Base-by-base conservation (phyloP, 202 grass and related monocot genomes). In the Miscanthus sacchariflorus region DNA sequence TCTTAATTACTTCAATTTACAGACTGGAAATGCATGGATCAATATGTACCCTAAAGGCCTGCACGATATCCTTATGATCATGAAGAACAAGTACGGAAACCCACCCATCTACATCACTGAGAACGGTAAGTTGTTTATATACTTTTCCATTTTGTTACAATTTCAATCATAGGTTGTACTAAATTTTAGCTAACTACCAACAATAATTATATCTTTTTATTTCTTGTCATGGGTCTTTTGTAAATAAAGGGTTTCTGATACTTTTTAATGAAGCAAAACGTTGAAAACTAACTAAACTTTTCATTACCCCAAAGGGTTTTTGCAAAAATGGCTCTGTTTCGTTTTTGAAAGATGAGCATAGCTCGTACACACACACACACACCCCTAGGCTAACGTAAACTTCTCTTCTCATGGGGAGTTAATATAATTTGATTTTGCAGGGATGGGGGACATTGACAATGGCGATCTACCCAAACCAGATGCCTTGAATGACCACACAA, bases 81-180 rank as follows among this genome's bases (percentile, higher is more conserved):
- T 89, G 14, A 89, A 44, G 74, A 39, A 89, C 2, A 85, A 27
- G 80, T 89, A 89, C 3, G 72, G 81, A 7, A 89, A 89, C 38
- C 81, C 82, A 63, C 77, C 87, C 0, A 5, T 89, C 12, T 85
- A 73, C 58, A 89, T 89, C 14, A 89, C 87, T 1, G 87, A 89
- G 65, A 89, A 89, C 7, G 87, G 86, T 88, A 75, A 40, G 12
- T 43, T 11, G 2, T 75, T 4, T 70, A 18, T 8, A 21, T 10
- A 42, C 3, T 33, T 70, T 70, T 70, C 30, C 44, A 46, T 43
- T 43, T 43, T 43, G 9, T 50, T 50, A 4, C 13, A 70, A 4
- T 19, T 50, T 14, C 13, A 70, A 4, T 19, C 7, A 19, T 38
- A 18, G 33, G 68, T 70, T 4, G 9, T 38, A 70, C 2, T 5